Conservation (phyloP, 495 filamentous ascomycete species). For the Aspergillus asperescens region DNA sequence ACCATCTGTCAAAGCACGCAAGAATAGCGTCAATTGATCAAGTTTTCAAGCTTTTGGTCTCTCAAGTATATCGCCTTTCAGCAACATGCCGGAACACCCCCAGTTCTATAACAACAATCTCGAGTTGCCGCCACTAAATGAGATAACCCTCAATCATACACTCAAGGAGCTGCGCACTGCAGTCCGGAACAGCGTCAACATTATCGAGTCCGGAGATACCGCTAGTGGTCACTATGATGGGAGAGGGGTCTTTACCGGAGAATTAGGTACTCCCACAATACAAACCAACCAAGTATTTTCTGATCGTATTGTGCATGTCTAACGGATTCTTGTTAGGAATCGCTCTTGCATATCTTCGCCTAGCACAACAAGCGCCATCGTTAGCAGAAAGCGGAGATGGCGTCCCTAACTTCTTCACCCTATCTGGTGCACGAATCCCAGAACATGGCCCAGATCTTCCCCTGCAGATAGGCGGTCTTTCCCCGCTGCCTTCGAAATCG, state of each 20-base stretch:
- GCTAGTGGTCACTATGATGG: conserved; percentile 1
- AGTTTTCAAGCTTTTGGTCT: not conserved
- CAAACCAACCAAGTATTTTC: no score
- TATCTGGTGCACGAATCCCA: conserved; percentile 8
- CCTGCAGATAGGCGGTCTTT: conserved; percentile 27
- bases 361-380: not conserved
- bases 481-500: conserved; percentile 29
- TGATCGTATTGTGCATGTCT: no score
- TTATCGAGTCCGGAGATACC: not conserved
- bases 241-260: conserved; percentile 5
- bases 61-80: not conserved
- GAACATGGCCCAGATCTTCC: not conserved
- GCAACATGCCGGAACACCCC: conserved; percentile 1
- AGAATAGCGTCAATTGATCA: not conserved
- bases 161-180: not conserved
- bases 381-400: not conserved
- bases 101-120: conserved; percentile 6
- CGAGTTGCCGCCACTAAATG: not conserved
- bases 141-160: not conserved
- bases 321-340: not conserved
- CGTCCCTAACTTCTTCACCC: not conserved
- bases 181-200: not conserved
- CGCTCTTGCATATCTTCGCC: conserved; percentile 3
- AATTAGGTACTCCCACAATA: conserved; percentile 5
- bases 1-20: no score